Evolutionary conservation across 2,329 filamentous ascomycete species (phyloP), one percentile per base, ranked within the genome.

Genomic region (Cadophora sp.): DNA sequence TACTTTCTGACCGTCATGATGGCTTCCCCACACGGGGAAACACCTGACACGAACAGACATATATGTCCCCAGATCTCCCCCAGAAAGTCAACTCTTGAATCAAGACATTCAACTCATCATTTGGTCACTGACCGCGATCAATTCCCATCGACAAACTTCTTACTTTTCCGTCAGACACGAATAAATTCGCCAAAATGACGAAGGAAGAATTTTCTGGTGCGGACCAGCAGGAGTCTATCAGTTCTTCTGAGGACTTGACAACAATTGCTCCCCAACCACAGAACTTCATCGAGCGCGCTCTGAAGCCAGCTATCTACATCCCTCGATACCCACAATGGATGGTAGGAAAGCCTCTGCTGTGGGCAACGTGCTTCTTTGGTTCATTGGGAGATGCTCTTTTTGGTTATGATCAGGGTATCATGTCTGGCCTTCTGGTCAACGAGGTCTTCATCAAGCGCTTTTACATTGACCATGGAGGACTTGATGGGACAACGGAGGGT

Each of bases 321-420:
- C 48, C 62, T 4, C 27, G 62, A 22, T 64, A 64, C 9, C 62
- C 62, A 16, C 7, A 46, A 43, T 43, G 31, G 34, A 55, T 56
- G 48, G 27, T 55, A 5, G 51, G 62, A 48, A 58, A 34, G 22
- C 48, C 50, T 24, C 37, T 64, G 2, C 62, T 64, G 0, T 64
- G 51, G 29, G 26, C 31, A 27, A 56, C 62, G 14, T 56, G 62
- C 16, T 51, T 51, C 37, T 64, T 64, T 48, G 62, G 62, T 3
- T 55, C 48, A 11, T 64, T 64, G 26, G 62, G 50, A 26, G 48
- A 56, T 56, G 50, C 62, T 4, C 50, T 64, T 22, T 64, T 64
- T 48, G 48, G 62, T n/a, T 64, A 64, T 40, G 51, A 64, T 26
- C 51, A 40, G 22, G 62, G 62, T 56, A 64, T 64, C n/a, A 64